These are phyloP conservation scores for Komagataella phaffii DNA, from an alignment of 805 yeast genomes.

Conservation along the genomic window DNA sequence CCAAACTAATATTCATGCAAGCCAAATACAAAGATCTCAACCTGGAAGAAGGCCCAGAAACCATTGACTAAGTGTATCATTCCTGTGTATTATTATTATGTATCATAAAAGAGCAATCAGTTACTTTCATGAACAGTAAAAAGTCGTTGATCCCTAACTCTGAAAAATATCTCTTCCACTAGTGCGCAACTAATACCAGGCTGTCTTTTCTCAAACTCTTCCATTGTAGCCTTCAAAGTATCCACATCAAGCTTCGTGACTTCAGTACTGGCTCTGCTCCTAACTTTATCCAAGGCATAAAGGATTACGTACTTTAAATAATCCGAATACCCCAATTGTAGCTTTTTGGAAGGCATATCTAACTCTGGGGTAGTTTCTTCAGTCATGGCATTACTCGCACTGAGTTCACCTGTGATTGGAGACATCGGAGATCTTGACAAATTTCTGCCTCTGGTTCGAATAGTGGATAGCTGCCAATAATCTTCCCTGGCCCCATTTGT, in stretches of 20 bases:
- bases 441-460: not conserved
- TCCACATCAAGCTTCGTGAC: slow-evolving; percentile 33
- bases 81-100: not conserved
- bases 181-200: slow-evolving; percentile 60
- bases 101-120: not conserved
- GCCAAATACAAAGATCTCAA: slow-evolving; percentile 28
- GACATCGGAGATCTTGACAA: not conserved
- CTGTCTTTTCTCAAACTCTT: slow-evolving; percentile 31
- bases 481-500: not conserved
- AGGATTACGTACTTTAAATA: slow-evolving; percentile 27
- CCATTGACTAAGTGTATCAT: not conserved
- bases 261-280: slow-evolving; percentile 35
- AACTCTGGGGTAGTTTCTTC: not conserved
- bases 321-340: slow-evolving; percentile 6
- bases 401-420: not conserved
- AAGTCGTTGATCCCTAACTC: not conserved
- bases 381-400: not conserved
- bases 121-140: not conserved
- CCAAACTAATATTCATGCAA: slow-evolving; percentile 67
- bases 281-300: slow-evolving; percentile 32
- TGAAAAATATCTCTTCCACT: slow-evolving; percentile 1
- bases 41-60: slow-evolving; percentile 7
- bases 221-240: slow-evolving; percentile 24
- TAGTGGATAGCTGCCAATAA: not conserved
- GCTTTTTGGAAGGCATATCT: not conserved